Evolutionary conservation across 2,329 filamentous ascomycete species (phyloP).

Genomic region (Stachybotrys elegans): DNA sequence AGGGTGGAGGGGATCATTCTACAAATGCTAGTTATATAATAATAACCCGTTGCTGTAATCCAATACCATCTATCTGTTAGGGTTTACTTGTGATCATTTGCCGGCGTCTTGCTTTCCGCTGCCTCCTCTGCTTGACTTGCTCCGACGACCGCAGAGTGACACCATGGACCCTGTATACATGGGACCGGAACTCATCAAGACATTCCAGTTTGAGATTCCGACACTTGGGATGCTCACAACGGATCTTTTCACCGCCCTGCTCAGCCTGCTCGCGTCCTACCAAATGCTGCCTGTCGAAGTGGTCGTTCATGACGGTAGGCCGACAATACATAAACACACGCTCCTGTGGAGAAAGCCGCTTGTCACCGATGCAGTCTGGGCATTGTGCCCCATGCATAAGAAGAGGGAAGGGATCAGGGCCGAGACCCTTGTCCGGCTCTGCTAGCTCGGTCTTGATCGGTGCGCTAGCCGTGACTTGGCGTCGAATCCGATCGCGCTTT

Average conservation of each 20-base stretch:
- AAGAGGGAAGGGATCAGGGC: slow-evolving; percentile 3
- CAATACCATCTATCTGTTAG: too few species aligned
- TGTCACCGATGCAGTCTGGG: not conserved
- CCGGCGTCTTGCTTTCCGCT: not conserved
- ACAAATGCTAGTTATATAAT: too few species aligned
- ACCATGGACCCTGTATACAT: slow-evolving; percentile 5
- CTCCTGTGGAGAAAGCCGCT: not conserved
- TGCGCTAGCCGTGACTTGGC: not conserved
- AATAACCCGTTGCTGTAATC: too few species aligned
- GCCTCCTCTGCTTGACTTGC: not conserved
- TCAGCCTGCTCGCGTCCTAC: slow-evolving; percentile 9
- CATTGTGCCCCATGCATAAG: slow-evolving; percentile 3
- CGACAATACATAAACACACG: slow-evolving; percentile 3
- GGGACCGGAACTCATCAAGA: slow-evolving; percentile 11
- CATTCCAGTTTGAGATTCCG: slow-evolving; percentile 11
- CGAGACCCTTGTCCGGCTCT: not conserved
- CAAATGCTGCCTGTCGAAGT: slow-evolving; percentile 16
- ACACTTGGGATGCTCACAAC: slow-evolving; percentile 12
- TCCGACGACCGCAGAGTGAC: not conserved
- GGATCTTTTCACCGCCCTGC: slow-evolving; percentile 8
- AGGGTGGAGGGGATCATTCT: too few species aligned
- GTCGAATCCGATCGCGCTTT: slow-evolving; percentile 6
- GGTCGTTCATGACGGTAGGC: slow-evolving; percentile 12
- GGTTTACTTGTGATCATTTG: not conserved
- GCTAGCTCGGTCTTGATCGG: slow-evolving; percentile 5